A percentile compares a stretch with the other conserved stretches of the same genome.
phyloP scores from a whole-genome alignment of 2,329 filamentous ascomycete species.

The Pseudogymnoascus sp. region DNA sequence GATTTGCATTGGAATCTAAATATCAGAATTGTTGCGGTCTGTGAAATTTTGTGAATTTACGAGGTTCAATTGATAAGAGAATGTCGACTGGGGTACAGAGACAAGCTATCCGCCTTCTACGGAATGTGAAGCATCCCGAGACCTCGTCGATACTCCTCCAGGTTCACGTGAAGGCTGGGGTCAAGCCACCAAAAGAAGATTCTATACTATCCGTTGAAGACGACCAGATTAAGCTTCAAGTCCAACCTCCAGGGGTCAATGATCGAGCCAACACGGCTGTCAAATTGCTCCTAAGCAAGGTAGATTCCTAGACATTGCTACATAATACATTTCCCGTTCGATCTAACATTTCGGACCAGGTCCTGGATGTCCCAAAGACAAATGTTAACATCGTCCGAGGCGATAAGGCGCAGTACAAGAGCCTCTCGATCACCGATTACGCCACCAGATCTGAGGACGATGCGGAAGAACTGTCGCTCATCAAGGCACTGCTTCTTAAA shows the following conservation, averaged over 20 bases:
- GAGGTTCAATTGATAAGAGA: background rate
- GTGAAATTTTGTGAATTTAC: background rate
- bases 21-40: background rate
- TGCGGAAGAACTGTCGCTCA: background rate
- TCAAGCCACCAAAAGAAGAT: background rate
- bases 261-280: background rate
- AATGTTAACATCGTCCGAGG: background rate
- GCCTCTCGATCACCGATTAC: conserved; percentile 3
- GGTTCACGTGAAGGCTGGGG: conserved; percentile 1
- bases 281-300: conserved; percentile 4
- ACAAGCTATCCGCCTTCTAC: conserved; percentile 1
- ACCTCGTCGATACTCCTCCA: conserved; percentile 1
- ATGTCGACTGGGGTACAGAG: background rate
- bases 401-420: background rate
- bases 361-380: conserved; percentile 4
- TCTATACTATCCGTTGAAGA: background rate
- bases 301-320: background rate
- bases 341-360: background rate
- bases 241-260: conserved; percentile 4
- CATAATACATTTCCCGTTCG: background rate
- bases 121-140: background rate
- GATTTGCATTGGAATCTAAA: background rate
- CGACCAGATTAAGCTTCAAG: conserved; percentile 3
- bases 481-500: conserved; percentile 4
- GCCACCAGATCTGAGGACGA: background rate